Conservation (phyloP, 129 eudicot species). For the Flaveria sonorensis region DNA sequence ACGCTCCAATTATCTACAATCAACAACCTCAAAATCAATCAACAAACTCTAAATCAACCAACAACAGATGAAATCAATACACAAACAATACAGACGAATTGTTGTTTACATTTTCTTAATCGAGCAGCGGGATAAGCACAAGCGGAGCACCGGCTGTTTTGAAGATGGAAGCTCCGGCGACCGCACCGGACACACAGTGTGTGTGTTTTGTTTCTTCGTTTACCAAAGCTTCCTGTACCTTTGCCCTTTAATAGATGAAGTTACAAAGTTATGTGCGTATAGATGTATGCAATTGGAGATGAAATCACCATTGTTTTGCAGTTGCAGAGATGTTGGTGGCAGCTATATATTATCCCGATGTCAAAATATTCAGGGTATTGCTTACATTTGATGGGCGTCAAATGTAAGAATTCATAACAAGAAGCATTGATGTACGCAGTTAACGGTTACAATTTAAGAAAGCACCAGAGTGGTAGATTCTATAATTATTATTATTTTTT, state of each 20-base stretch:
- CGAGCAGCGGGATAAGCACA: no score
- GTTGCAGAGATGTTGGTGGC: no score
- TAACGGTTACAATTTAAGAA: no score
- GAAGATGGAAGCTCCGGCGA: conserved; percentile 77
- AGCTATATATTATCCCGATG: no score
- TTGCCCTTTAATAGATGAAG: conserved; percentile 44
- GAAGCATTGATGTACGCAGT: no score
- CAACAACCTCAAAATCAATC: conserved; percentile 13
- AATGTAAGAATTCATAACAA: no score
- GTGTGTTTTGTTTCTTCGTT: conserved; percentile 79
- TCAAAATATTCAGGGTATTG: no score
- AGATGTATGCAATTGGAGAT: no score
- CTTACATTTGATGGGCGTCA: no score
- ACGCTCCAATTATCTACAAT: conserved; percentile 51
- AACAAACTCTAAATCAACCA: conserved; percentile 8
- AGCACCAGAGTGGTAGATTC: no score
- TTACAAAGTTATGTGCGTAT: not conserved
- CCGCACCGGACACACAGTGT: conserved; percentile 77
- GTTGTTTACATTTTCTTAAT: conserved; percentile 50
- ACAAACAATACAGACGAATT: not conserved
- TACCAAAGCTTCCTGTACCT: conserved; percentile 76
- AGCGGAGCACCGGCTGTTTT: conserved; percentile 76
- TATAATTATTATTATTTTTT: no score
- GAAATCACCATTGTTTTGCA: no score
- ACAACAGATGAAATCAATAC: conserved; percentile 4